Evolutionary conservation across 805 yeast genomes (phyloP).

Genomic region (Saccharomyces paradoxus): DNA sequence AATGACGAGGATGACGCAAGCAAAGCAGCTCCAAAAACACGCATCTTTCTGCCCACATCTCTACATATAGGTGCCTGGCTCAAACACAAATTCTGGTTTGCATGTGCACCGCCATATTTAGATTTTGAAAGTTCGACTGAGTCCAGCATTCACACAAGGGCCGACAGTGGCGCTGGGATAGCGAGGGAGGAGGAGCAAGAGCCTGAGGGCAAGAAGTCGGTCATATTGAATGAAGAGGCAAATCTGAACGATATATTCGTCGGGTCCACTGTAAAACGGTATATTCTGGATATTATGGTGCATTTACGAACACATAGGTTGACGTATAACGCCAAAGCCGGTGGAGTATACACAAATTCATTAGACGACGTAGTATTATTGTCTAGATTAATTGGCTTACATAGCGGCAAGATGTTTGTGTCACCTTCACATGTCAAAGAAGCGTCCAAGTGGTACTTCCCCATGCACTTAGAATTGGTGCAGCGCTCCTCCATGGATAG

Average conservation of each 20-base stretch:
- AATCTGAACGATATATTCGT: not conserved
- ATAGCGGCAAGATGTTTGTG: slow-evolving; percentile 34
- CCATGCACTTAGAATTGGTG: slow-evolving; percentile 45
- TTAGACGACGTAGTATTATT: slow-evolving; percentile 37
- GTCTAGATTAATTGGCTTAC: slow-evolving; percentile 36
- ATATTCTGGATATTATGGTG: slow-evolving; percentile 50
- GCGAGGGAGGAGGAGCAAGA: not conserved
- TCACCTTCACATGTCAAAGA: slow-evolving; percentile 45
- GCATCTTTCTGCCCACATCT: slow-evolving; percentile 2
- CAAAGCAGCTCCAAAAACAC: not conserved
- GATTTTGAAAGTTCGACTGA: not conserved
- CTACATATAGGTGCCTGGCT: slow-evolving; percentile 21
- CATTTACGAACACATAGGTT: slow-evolving; percentile 50
- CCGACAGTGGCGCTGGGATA: not conserved
- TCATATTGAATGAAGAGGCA: not conserved
- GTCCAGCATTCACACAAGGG: not conserved
- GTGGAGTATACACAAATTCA: slow-evolving; percentile 46
- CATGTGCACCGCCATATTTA: slow-evolving; percentile 12
- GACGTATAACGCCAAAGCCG: slow-evolving; percentile 32
- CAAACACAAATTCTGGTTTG: slow-evolving; percentile 37
- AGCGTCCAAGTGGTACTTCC: slow-evolving; percentile 43
- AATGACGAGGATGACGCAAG: not conserved
- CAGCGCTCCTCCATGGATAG: slow-evolving; percentile 29
- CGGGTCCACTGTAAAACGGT: slow-evolving; percentile 26
- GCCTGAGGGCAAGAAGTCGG: not conserved